A percentile compares a stretch with the other conserved stretches of the same genome.
phyloP scores from a whole-genome alignment of 768 basidiomycete species.

The Trametopsis cervina region DNA sequence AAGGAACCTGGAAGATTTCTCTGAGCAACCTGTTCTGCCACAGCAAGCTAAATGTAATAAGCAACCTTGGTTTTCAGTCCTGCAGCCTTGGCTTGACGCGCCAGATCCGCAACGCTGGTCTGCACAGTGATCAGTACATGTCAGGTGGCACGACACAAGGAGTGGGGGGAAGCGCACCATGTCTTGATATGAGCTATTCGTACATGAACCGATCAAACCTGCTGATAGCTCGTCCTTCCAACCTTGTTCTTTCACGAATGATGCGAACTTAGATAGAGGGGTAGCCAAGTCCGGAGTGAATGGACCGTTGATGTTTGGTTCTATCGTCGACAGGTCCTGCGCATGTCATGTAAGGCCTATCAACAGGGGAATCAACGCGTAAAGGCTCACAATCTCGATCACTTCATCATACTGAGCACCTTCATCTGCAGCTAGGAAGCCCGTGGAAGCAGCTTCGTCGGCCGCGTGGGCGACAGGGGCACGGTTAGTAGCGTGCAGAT shows the following conservation, averaged over 20 bases:
- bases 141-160: conserved; percentile 4
- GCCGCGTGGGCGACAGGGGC: conserved; percentile 82
- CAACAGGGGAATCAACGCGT: not conserved
- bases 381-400: conserved; percentile 74
- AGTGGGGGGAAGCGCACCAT: conserved; percentile 46
- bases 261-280: conserved; percentile 82
- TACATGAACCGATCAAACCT: conserved; percentile 95
- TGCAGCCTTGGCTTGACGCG: conserved; percentile 78
- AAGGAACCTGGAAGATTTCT: conserved; percentile 55
- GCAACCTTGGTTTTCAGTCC: conserved; percentile 75
- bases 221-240: conserved; percentile 95
- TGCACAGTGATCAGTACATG: conserved; percentile 22
- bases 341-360: conserved; percentile 2
- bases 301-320: conserved; percentile 93
- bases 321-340: conserved; percentile 81
- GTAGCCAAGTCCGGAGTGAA: conserved; percentile 97
- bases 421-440: conserved; percentile 78
- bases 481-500: conserved; percentile 86
- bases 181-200: conserved; percentile 97
- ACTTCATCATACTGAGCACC: conserved; percentile 92
- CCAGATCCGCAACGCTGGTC: conserved; percentile 90
- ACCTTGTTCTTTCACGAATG: conserved; percentile 73
- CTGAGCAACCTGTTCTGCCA: too few relatives aligned
- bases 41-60: too few relatives aligned
- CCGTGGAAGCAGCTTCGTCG: conserved; percentile 68